phyloP scores from a whole-genome alignment of 305 asterid genomes.

The Lippia alba region DNA sequence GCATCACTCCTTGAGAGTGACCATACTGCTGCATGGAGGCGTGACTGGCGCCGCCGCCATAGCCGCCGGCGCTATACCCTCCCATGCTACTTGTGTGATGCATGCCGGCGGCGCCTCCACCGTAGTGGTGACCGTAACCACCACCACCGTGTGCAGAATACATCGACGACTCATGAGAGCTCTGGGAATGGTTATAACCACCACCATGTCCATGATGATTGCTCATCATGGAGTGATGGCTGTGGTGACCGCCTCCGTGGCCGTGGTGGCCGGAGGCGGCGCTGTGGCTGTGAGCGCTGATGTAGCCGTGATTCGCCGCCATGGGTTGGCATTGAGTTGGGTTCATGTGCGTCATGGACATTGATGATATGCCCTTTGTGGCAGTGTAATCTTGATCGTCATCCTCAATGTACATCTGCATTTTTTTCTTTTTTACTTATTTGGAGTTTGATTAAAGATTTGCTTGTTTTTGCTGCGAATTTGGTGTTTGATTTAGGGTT shows the following conservation, averaged over 20 bases:
- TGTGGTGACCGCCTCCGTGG: too few relatives aligned
- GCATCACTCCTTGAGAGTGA: not conserved
- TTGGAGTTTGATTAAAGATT: not conserved
- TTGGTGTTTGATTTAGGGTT: too few relatives aligned
- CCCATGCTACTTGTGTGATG: too few relatives aligned
- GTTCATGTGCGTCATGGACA: conserved; percentile 17
- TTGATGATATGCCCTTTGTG: not conserved
- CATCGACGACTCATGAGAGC: not conserved
- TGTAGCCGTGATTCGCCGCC: not conserved
- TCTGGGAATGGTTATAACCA: not conserved
- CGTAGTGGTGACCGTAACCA: too few relatives aligned
- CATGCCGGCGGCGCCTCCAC: too few relatives aligned
- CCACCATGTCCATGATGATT: not conserved
- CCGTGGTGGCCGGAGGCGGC: too few relatives aligned
- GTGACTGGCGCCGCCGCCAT: not conserved
- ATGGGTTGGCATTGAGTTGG: not conserved
- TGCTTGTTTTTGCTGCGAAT: not conserved
- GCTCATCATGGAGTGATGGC: too few relatives aligned
- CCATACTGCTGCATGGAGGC: not conserved
- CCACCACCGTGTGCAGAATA: not conserved
- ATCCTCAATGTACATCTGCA: conserved; percentile 26
- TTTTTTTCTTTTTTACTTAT: conserved; percentile 6
- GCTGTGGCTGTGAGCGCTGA: too few relatives aligned
- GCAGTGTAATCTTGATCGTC: not conserved
- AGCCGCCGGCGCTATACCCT: not conserved